A percentile compares a stretch with the other conserved stretches of the same genome.
Evolutionary conservation across 495 filamentous ascomycete genomes (phyloP).

Genomic region (Aspergillus saccharolyticus): DNA sequence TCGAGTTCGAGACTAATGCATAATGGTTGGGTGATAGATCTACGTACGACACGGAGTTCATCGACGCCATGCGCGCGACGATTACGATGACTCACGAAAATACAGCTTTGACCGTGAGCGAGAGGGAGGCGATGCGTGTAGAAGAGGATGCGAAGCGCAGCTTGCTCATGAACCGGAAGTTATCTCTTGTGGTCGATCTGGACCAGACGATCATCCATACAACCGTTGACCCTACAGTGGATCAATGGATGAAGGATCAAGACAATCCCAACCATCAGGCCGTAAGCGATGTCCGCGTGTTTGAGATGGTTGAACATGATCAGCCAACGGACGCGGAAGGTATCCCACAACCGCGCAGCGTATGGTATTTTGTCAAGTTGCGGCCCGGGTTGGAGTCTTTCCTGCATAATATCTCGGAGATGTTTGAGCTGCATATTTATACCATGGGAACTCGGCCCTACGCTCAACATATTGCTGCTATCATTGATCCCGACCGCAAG

Average conservation of each 20-base stretch:
- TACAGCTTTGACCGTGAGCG: constrained; percentile 67
- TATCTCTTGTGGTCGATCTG: constrained; percentile 93
- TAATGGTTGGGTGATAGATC: constrained; percentile 29
- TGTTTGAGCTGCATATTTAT: constrained; percentile 97
- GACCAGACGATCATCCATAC: constrained; percentile 99
- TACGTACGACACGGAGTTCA: constrained; percentile 54
- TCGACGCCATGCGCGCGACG: constrained; percentile 70
- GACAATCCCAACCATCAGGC: constrained; percentile 87
- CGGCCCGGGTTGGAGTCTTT: constrained; percentile 87
- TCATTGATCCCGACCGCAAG: constrained; percentile 85
- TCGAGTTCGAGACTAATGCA: neutral
- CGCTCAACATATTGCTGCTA: constrained; percentile 82
- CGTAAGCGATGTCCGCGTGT: constrained; percentile 78
- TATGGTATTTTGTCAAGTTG: constrained; percentile 98
- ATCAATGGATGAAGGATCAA: constrained; percentile 87
- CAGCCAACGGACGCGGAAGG: too few species aligned
- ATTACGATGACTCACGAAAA: constrained; percentile 94
- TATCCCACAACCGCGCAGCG: constrained; percentile 64
- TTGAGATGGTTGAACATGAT: constrained; percentile 85
- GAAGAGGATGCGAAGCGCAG: constrained; percentile 84
- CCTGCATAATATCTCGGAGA: constrained; percentile 66
- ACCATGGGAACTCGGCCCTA: constrained; percentile 98
- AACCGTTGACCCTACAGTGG: constrained; percentile 92
- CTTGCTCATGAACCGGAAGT: constrained; percentile 69
- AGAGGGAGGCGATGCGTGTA: constrained; percentile 67